Evolutionary conservation across 352 stramenopile species (phyloP).

Genomic region (Globisporangium middletonii): DNA sequence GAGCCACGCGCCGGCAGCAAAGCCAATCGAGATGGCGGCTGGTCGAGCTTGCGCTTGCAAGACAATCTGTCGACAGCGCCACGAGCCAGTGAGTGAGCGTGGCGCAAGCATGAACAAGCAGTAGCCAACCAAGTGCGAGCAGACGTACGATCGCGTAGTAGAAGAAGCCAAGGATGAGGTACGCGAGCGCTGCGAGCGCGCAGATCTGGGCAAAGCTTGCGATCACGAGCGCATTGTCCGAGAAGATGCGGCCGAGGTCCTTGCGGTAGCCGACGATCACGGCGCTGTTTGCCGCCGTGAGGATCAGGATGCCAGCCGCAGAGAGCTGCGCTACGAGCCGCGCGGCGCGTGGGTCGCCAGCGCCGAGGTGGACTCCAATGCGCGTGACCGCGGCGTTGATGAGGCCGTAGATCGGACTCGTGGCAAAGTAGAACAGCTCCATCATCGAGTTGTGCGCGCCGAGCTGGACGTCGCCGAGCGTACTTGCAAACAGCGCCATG

Average conservation of each 20-base stretch:
- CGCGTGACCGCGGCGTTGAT: conserved; percentile 55
- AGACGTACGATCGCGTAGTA: conserved; percentile 65
- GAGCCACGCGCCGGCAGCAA: conserved; percentile 58
- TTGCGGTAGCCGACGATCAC: conserved; percentile 37
- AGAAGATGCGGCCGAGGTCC: conserved; percentile 66
- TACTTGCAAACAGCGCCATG: conserved; percentile 70
- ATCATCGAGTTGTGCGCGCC: conserved; percentile 82
- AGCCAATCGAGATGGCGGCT: conserved; percentile 50
- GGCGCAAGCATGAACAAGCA: neutral
- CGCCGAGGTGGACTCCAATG: conserved; percentile 59
- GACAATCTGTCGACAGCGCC: conserved; percentile 35
- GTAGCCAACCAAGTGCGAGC: too few species aligned
- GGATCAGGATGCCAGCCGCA: conserved; percentile 29
- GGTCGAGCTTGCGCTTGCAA: conserved; percentile 58
- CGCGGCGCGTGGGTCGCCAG: conserved; percentile 28
- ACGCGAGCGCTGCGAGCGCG: conserved; percentile 47
- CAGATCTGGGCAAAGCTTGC: conserved; percentile 57
- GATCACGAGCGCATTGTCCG: conserved; percentile 53
- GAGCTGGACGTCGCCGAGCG: conserved; percentile 66
- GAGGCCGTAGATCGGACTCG: conserved; percentile 66
- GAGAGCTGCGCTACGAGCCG: conserved; percentile 53
- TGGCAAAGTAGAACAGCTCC: conserved; percentile 82
- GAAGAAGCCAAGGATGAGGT: conserved; percentile 75
- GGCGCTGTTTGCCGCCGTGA: conserved; percentile 37
- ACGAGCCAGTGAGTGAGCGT: neutral